Base-by-base conservation (phyloP, 768 basidiomycete species). In the Trametes cinnabarina region DNA sequence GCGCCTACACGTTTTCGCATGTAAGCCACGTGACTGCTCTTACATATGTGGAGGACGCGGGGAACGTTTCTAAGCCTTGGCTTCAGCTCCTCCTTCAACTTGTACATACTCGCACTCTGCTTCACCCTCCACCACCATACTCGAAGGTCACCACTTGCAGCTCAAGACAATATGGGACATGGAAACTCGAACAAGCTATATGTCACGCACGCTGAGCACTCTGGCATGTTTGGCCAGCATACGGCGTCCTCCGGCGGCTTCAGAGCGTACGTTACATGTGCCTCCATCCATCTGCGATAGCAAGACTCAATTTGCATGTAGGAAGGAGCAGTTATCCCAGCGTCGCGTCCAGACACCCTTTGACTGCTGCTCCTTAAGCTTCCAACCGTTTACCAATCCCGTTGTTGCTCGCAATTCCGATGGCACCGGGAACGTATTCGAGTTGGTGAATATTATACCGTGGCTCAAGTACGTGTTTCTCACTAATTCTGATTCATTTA, bases 301-400 rank as follows among this genome's bases (percentile, higher is more conserved):
- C 2, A 4, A 1, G 20, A 39, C 49, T 50, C 40, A 47, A 5
- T 23, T 10, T 22, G 35, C 22, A 17, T 60, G 25, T 64, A 90
- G 88, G 48, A 91, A 90, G 69, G 77, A 77, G 25, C 83, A 90
- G 69, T 86, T 81, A 35, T 81, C 83, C 0, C 84, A 85, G 68
- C 82, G 85, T 35, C 83, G 79, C 61, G 77, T 81, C 37, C 76
- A 64, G 42, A 91, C 88, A 0, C 91, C 92, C 26, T 94, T 92
- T 67, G 94, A 97, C 74, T 96, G 88, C 62, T 98, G 95, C 63
- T 86, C 93, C 0, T 81, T 97, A 32, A 92, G 93, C 9, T 90
- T 94, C 62, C 93, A 95, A 66, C 91, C 88, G 5, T 97, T 96
- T 69, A 77, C 78, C 25, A 87, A 94, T 65, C 95, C 95, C 1